Conservation (phyloP, 352 stramenopile genomes). For the Thalassiosira mediterranea region DNA sequence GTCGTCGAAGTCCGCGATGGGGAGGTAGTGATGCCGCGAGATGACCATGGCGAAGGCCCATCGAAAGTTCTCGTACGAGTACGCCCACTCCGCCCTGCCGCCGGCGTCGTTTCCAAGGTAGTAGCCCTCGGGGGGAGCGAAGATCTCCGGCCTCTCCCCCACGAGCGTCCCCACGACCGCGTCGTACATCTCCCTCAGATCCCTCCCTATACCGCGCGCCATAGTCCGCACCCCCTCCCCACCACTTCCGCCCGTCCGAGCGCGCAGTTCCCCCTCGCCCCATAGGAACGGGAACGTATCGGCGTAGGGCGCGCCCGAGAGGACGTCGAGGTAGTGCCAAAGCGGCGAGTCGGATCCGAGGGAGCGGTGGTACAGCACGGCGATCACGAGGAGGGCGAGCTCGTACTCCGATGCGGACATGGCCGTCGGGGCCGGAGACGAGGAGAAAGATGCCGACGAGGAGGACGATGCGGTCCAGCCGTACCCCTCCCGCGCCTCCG, state of each 20-base stretch:
- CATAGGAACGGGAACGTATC: conserved; percentile 73
- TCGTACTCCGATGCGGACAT: conserved; percentile 56
- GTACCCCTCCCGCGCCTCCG: conserved; percentile 45
- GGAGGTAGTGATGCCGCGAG: conserved; percentile 78
- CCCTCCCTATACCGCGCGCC: conserved; percentile 56
- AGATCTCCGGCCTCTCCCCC: conserved; percentile 55
- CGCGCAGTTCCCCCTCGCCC: conserved; percentile 42
- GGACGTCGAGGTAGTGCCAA: conserved; percentile 62
- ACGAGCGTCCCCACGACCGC: conserved; percentile 61
- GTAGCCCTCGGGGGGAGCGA: conserved; percentile 46
- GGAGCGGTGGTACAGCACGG: conserved; percentile 72
- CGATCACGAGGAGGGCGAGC: conserved; percentile 67
- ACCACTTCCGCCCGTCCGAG: conserved; percentile 5
- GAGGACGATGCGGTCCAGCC: too few relatives aligned
- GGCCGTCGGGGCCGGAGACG: too few relatives aligned
- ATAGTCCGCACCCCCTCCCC: conserved; percentile 50
- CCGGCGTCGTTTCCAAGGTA: conserved; percentile 2
- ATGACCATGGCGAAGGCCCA: conserved; percentile 83
- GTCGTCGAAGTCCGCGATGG: conserved; percentile 49
- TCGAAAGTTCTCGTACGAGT: conserved; percentile 74
- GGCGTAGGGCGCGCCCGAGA: conserved; percentile 38
- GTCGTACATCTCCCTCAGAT: conserved; percentile 75
- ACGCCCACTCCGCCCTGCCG: conserved; percentile 50
- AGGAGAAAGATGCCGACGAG: too few relatives aligned
- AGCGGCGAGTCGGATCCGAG: conserved; percentile 55